These are phyloP conservation scores for Sungouiozyma intestinalis DNA, from an alignment of 805 yeast genomes.

Conservation along the genomic window DNA sequence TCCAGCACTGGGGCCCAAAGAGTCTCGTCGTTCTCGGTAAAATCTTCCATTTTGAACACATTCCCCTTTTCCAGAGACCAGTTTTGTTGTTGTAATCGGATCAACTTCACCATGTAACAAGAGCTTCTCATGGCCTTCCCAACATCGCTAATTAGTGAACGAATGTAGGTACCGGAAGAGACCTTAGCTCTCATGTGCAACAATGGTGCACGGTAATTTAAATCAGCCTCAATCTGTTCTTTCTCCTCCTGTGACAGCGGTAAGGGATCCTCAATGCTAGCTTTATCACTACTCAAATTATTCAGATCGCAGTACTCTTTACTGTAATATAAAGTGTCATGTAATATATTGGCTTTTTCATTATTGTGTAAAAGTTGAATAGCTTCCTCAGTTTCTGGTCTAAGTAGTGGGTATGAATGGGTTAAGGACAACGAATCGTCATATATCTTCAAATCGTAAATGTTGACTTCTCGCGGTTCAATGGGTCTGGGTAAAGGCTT, in stretches of 20 bases:
- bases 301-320: slow-evolving; percentile 41
- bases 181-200: slow-evolving; percentile 69
- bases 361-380: slow-evolving; percentile 18
- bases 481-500: slow-evolving; percentile 77
- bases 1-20: slow-evolving; percentile 63
- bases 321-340: slow-evolving; percentile 52
- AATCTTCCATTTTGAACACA: slow-evolving; percentile 58
- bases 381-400: slow-evolving; percentile 26
- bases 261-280: slow-evolving; percentile 31
- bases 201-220: slow-evolving; percentile 47
- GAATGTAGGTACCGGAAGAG: slow-evolving; percentile 89
- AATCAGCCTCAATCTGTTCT: slow-evolving; percentile 26
- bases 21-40: slow-evolving; percentile 46
- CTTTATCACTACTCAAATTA: slow-evolving; percentile 32
- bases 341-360: slow-evolving; percentile 45
- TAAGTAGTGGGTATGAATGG: slow-evolving; percentile 43
- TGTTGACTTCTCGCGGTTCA: slow-evolving; percentile 58
- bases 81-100: slow-evolving; percentile 66
- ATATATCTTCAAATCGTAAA: slow-evolving; percentile 42
- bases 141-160: slow-evolving; percentile 81
- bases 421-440: slow-evolving; percentile 41
- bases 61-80: slow-evolving; percentile 67
- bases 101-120: slow-evolving; percentile 79
- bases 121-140: slow-evolving; percentile 73
- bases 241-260: slow-evolving; percentile 30